Evolutionary conservation across 148 eudicot species (phyloP).

Genomic region (Vaccinium macrocarpon): DNA sequence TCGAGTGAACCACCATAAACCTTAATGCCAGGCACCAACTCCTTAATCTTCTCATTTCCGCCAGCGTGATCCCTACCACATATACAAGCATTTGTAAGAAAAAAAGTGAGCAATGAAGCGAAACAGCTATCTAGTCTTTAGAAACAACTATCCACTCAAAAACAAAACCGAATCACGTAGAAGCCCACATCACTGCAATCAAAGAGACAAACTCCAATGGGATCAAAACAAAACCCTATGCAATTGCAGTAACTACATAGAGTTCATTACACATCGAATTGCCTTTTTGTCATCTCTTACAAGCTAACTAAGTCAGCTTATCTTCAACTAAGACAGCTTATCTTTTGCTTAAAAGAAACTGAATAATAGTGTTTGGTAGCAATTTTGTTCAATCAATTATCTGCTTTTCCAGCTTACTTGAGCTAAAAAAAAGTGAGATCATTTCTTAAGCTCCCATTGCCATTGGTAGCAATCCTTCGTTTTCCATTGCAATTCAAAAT

Average conservation of each 20-base stretch:
- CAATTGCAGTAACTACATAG: background rate
- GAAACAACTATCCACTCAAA: background rate
- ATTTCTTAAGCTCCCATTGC: background rate
- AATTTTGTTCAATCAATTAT: background rate
- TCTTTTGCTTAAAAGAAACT: background rate
- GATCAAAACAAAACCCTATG: background rate
- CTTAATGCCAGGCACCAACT: conserved; percentile 68
- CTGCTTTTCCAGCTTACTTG: background rate
- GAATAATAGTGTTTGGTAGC: background rate
- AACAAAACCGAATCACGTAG: background rate
- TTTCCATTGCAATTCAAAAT: background rate
- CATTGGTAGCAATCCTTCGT: background rate
- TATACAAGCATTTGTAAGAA: conserved; percentile 4
- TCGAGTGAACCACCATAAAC: conserved; percentile 90
- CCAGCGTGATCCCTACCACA: conserved; percentile 91
- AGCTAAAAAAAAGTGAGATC: background rate
- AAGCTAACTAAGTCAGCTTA: background rate
- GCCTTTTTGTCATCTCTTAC: background rate
- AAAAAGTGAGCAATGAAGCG: background rate
- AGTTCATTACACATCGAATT: background rate
- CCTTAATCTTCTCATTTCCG: conserved; percentile 75
- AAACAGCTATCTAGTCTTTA: background rate
- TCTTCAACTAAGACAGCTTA: background rate
- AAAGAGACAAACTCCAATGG: background rate
- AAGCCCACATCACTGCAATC: background rate